Base-by-base conservation (phyloP, 139 green algal genomes). In the Auxenochlorella pyrenoidosa region DNA sequence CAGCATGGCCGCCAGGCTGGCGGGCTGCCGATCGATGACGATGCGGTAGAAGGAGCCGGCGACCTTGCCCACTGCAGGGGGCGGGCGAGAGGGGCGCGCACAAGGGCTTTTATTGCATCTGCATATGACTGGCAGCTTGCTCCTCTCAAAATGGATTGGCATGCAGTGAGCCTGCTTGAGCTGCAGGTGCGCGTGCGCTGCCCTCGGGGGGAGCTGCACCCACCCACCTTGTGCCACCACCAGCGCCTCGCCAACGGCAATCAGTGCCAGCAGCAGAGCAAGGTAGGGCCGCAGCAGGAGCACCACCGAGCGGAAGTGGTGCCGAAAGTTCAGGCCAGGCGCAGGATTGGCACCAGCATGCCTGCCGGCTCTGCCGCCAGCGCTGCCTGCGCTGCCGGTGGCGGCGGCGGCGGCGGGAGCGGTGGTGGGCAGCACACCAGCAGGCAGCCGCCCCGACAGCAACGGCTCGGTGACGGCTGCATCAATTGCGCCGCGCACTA, bases 1-100 rank as follows among this genome's bases (percentile, higher is more conserved):
- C 66, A 93, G 65, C 72, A 79, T 75, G 36, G 6, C n/a, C 1
- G 43, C 47, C 22, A 92, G 43, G 32, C 22, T 36, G 6, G 30
- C 36, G 18, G 84, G 68, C 58, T 93, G 83, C 6, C 51, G 18
- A 44, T 93, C 88, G 12, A 91, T 70, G 4, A 94, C 38, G 22
- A 89, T 80, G 10, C 43, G 34, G 75, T 93, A 93, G 70, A 93
- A 90, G 38, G 84, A 86, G 16, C 91, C 91, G 3, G 91, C 91
- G 40, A 93, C 79, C 72, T 90, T 94, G 71, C 91, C 91, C 63
- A 93, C 91, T 93, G 88, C 78, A 66, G 41, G 32, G 71, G 36
- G n/a, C 15, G 10, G 21, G 22, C 36, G 40, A 30, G 72, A 26
- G 72, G 71, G 8, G 5, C 30, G 65, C 26, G 28, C 5, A 5